Percentiles rank a stretch among this genome's conserved stretches.
These are phyloP conservation scores for Daldinia eschscholtzii DNA, from an alignment of 2,329 filamentous ascomycete species.

Conservation along the genomic window DNA sequence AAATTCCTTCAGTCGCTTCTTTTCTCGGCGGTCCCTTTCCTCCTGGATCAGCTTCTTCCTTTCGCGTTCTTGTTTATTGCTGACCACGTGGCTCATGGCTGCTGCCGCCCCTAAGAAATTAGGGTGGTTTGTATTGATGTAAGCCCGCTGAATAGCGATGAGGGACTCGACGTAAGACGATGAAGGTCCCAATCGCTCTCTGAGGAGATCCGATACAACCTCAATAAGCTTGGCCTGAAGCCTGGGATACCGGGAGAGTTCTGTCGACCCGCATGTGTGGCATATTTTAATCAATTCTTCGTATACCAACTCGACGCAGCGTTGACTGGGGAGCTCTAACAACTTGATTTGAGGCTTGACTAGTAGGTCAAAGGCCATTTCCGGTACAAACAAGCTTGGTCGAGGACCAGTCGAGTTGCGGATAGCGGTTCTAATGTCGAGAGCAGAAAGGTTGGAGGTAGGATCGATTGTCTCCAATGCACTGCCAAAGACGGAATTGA, in stretches of 20 bases:
- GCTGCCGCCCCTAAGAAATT: constrained; percentile 97
- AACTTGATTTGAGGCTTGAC: constrained; percentile 99
- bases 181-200: constrained; percentile 89
- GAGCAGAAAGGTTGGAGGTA: constrained; percentile 91
- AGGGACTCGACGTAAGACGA: constrained; percentile 95
- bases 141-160: constrained; percentile 96
- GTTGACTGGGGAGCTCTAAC: constrained; percentile 91
- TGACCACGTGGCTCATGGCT: constrained; percentile 97
- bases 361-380: constrained; percentile 95
- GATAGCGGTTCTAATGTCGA: constrained; percentile 96
- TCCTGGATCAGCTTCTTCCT: constrained; percentile 83
- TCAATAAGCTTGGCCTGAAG: constrained; percentile 98
- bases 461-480: constrained; percentile 96
- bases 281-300: constrained; percentile 99
- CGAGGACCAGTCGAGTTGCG: constrained; percentile 97
- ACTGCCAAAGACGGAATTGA: constrained; percentile 98
- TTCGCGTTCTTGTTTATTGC: constrained; percentile 93
- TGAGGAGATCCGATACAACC: constrained; percentile 93
- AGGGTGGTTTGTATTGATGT: constrained; percentile 99
- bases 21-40: constrained; percentile 87
- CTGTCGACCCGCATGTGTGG: constrained; percentile 96
- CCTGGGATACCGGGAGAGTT: constrained; percentile 90
- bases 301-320: constrained; percentile 97
- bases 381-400: constrained; percentile 95
- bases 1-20: constrained; percentile 84